Conservation (phyloP, 371 early-diverging fungal genomes). For the Dipsacomyces acuminosporus region DNA sequence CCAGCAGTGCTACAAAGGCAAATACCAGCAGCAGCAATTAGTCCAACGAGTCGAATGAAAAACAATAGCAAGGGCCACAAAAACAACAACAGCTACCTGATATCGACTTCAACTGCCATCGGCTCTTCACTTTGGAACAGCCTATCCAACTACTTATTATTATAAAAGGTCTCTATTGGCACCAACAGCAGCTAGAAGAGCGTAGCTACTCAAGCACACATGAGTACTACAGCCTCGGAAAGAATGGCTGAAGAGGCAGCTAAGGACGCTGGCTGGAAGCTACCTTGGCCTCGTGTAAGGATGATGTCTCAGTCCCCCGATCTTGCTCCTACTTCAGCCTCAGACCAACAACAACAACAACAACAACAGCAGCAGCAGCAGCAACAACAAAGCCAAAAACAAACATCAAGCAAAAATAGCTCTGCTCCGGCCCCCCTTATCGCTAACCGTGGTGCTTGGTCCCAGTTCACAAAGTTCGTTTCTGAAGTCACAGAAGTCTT, state of each 20-base stretch:
- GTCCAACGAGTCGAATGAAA: no score
- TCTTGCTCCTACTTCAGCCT: slow-evolving; percentile 5
- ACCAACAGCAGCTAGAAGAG: no score
- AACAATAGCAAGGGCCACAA: not conserved
- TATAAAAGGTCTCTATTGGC: no score
- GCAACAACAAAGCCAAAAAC: not conserved
- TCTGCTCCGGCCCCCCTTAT: no score
- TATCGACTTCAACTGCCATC: no score
- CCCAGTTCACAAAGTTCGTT: slow-evolving; percentile 20
- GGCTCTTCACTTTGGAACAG: no score
- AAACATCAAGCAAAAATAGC: slow-evolving; percentile 2
- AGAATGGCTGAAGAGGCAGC: slow-evolving; percentile 32
- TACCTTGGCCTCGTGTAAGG: slow-evolving; percentile 40
- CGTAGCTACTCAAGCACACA: no score
- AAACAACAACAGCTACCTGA: not conserved
- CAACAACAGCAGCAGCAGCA: not conserved
- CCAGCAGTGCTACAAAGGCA: no score
- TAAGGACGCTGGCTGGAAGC: slow-evolving; percentile 33
- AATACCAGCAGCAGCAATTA: no score
- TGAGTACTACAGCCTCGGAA: slow-evolving; percentile 24
- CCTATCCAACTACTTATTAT: no score
- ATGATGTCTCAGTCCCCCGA: slow-evolving; percentile 46
- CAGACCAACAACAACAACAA: not conserved
- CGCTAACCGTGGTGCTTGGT: slow-evolving; percentile 17
- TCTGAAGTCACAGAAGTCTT: slow-evolving; percentile 38